These are phyloP conservation scores for Talaromyces sp. DNA, from an alignment of 2,329 filamentous ascomycete genomes.

Conservation along the genomic window DNA sequence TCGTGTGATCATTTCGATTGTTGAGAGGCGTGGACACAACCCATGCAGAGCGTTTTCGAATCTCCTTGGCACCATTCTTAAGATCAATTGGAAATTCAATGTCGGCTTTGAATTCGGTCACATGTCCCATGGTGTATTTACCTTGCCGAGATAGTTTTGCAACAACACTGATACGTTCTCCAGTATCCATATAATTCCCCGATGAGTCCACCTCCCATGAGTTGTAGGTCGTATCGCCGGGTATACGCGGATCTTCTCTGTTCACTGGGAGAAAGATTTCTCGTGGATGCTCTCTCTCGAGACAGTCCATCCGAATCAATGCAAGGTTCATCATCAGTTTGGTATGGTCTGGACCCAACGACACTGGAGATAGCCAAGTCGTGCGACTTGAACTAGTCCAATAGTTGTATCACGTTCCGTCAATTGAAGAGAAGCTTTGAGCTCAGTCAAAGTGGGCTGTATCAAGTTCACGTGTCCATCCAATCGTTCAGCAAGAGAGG, in stretches of 20 bases:
- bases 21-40: background rate
- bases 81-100: background rate
- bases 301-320: slow-evolving; percentile 5
- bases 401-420: background rate
- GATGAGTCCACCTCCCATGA: slow-evolving; percentile 8
- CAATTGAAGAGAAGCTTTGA: background rate
- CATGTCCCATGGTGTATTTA: background rate
- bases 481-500: background rate
- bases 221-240: background rate
- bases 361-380: background rate
- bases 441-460: background rate
- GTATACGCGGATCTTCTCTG: background rate
- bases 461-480: background rate
- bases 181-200: background rate
- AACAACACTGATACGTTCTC: background rate
- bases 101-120: slow-evolving; percentile 4
- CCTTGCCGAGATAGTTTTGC: slow-evolving; percentile 7
- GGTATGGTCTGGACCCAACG: background rate
- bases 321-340: slow-evolving; percentile 9
- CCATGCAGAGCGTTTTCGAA: background rate
- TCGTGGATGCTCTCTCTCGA: background rate
- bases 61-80: background rate
- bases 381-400: background rate
- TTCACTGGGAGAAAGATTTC: background rate
- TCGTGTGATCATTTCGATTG: background rate